Evolutionary conservation across 139 green algal genomes (phyloP), one percentile per base, ranked within the genome.

Genomic region (Haematococcus lacustris): DNA sequence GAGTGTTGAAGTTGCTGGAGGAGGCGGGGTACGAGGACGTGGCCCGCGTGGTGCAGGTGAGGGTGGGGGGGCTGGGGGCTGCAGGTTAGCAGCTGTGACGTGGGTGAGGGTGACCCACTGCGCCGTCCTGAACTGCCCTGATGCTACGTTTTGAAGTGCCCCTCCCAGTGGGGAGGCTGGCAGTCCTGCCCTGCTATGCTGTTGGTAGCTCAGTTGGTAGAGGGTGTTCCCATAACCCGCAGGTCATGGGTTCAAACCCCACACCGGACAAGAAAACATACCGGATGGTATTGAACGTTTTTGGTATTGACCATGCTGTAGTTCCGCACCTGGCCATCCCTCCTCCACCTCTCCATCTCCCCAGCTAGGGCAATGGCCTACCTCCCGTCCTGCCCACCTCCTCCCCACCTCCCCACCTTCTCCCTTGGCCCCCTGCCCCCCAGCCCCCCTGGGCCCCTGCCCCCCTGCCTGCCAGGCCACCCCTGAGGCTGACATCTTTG

Each of bases 401-500:
- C n/a, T n/a, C n/a, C n/a, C n/a, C n/a, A n/a, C n/a, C n/a, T n/a
- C n/a, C n/a, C n/a, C n/a, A n/a, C n/a, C n/a, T n/a, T n/a, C n/a
- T n/a, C n/a, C n/a, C n/a, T n/a, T n/a, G n/a, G n/a, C n/a, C n/a
- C n/a, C n/a, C n/a, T n/a, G n/a, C n/a, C n/a, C n/a, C n/a, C n/a
- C 70, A 77, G 32, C 77, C 77, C 39, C 82, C 76, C 1, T n/a
- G n/a, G n/a, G n/a, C n/a, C n/a, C n/a, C n/a, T n/a, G n/a, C n/a
- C n/a, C n/a, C n/a, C n/a, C n/a, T n/a, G 35, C 4, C 35, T 85
- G 33, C n/a, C 70, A 77, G 32, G 81, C 77, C 39, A 83, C 76
- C 1, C 61, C 73, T 39, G 82, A 87, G 67, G 28, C 65, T 33
- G n/a, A 61, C 61, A 78, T 87, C 30, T 87, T 85, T 67, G 82